These are phyloP conservation scores for Oryza longistaminata DNA, from an alignment of 176 grass and related monocot genomes.

Conservation along the genomic window DNA sequence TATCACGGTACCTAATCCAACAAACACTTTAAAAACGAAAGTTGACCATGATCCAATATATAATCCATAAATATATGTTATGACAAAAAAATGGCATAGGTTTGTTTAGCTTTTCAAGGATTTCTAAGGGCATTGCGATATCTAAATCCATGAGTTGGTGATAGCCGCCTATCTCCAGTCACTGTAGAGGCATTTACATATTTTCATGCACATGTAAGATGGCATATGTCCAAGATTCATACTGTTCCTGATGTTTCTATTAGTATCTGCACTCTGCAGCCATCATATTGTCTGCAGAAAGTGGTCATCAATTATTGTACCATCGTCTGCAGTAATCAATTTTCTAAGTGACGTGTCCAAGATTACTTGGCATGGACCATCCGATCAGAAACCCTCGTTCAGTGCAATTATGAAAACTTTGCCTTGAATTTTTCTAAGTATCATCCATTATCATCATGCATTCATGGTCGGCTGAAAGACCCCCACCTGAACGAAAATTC, in stretches of 20 bases:
- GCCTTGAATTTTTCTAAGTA: background rate
- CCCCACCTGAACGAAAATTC: background rate
- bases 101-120: background rate
- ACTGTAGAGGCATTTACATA: background rate
- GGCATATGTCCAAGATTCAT: background rate
- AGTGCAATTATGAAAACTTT: background rate
- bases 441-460: background rate
- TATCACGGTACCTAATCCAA: conserved; percentile 13
- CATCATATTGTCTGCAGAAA: background rate
- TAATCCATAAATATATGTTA: background rate
- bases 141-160: background rate
- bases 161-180: background rate
- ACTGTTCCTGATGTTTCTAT: background rate
- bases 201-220: background rate
- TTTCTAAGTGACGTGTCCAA: background rate
- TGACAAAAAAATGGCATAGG: background rate
- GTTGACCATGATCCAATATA: background rate
- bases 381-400: background rate
- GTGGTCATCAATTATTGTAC: background rate
- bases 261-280: background rate
- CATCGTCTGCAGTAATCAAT: background rate
- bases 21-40: background rate
- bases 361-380: background rate
- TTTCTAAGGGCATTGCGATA: background rate
- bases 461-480: background rate